Evolutionary conservation across 1,139 yeast species (phyloP), one percentile per base, ranked within the genome.

Genomic region (Yamadazyma dushanensis): DNA sequence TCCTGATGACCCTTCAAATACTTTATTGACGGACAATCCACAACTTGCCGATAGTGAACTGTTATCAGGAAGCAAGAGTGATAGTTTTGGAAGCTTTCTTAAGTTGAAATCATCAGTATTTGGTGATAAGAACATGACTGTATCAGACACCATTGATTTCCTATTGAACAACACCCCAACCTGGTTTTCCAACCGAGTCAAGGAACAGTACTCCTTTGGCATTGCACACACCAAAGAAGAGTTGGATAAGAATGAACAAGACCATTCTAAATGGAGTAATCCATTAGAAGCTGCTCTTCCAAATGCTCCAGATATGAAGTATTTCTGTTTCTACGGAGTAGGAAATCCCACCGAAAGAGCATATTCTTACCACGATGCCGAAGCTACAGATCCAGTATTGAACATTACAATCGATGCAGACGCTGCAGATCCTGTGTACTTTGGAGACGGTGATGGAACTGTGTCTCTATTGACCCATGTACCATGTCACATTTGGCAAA

Each of bases 401-500:
- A 79, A 83, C 45, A 73, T 84, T 39, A 76, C 90, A 0, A 87
- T 92, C 35, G 83, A 80, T 40, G 64, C 77, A 3, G 81, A 79
- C 2, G 62, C 63, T 47, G 50, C 58, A 49, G 54, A 76, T 34
- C 78, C 95, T 0, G 96, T 92, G 1, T 71, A 71, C 29, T 70
- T 87, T 55, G 86, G 95, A 1, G 96, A 92, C 54, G 98, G 98
- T 16, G 98, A 92, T 56, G 98, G 98, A 3, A 92, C 98, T 0
- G 87, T 92, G 5, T 87, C 96, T 5, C 57, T 92, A 16, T 61
- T 89, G 47, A 83, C 97, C 1, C 97, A 92, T 51, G 53, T 87
- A 10, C 72, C 73, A 59, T 76, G 81, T 44, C 96, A 90, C 53
- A 83, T 85, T 53, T 90, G 97, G 97, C 81, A 83, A 49, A 80